Evolutionary conservation across 75 land plant species (phyloP).

Genomic region (Picea glauca): DNA sequence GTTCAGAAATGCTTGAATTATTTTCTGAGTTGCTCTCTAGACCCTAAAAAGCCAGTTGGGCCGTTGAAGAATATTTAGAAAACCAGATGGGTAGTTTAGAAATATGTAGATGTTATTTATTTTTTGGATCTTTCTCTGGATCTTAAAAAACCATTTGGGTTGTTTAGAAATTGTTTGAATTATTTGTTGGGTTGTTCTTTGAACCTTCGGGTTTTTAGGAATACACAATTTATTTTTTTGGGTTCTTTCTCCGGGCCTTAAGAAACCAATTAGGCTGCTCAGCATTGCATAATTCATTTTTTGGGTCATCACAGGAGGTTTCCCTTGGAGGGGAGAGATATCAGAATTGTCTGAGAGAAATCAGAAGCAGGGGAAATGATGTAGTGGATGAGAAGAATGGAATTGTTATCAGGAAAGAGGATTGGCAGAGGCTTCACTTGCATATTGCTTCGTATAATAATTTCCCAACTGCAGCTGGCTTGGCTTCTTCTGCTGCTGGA

Average conservation of each 20-base stretch:
- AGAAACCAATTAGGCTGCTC: not conserved
- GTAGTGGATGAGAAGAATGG: conserved; percentile 77
- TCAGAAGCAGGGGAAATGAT: conserved; percentile 67
- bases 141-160: not conserved
- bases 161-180: not conserved
- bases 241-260: not conserved
- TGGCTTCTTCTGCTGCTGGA: conserved; percentile 99
- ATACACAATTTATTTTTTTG: not conserved
- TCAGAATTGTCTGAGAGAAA: conserved; percentile 84
- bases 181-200: conserved; percentile 1
- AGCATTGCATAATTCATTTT: conserved; percentile 7
- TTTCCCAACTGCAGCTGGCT: conserved; percentile 98
- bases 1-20: not conserved
- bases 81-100: too few relatives aligned
- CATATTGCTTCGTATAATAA: conserved; percentile 94
- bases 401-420: conserved; percentile 53
- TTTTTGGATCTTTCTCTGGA: too few relatives aligned
- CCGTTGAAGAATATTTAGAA: too few relatives aligned
- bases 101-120: too few relatives aligned
- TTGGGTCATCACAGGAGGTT: conserved; percentile 66
- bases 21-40: too few relatives aligned
- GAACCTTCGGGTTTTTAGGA: not conserved
- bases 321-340: conserved; percentile 74
- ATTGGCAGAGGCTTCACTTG: conserved; percentile 74
- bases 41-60: too few relatives aligned